phyloP scores from a whole-genome alignment of 768 basidiomycete genomes.

The Tricholoma hemisulphureum region DNA sequence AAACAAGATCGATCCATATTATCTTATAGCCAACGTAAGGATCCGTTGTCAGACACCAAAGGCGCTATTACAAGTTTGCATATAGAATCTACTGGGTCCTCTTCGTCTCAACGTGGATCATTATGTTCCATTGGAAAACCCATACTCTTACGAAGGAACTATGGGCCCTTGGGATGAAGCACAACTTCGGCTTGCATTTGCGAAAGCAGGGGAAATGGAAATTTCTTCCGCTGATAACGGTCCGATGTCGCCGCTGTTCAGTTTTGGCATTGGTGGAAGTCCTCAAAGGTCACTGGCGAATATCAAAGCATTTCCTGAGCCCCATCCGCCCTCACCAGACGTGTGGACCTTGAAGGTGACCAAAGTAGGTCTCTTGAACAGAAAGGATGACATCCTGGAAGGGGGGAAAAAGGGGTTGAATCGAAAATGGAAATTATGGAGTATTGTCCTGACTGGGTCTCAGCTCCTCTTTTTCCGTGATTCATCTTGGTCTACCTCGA shows the following conservation, averaged over 20 bases:
- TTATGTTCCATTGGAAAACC: slow-evolving; percentile 58
- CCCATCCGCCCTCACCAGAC: slow-evolving; percentile 26
- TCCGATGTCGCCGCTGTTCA: slow-evolving; percentile 36
- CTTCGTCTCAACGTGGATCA: slow-evolving; percentile 66
- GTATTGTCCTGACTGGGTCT: slow-evolving; percentile 82
- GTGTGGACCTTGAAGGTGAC: slow-evolving; percentile 62
- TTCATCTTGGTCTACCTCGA: slow-evolving; percentile 47
- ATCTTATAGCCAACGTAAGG: slow-evolving; percentile 78
- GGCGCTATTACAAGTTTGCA: slow-evolving; percentile 3
- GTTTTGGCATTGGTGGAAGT: slow-evolving; percentile 36
- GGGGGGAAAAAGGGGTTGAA: slow-evolving; percentile 72
- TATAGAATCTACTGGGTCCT: slow-evolving; percentile 58
- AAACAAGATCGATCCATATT: slow-evolving; percentile 87
- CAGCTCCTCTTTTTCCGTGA: slow-evolving; percentile 91
- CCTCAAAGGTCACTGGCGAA: slow-evolving; percentile 24
- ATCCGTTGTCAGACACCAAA: neutral
- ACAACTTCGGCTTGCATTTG: slow-evolving; percentile 63
- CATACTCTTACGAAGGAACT: slow-evolving; percentile 68
- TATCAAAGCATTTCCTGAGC: slow-evolving; percentile 25
- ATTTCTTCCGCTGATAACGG: slow-evolving; percentile 43
- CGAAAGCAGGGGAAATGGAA: slow-evolving; percentile 56
- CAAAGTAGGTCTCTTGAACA: slow-evolving; percentile 76
- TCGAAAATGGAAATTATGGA: slow-evolving; percentile 88
- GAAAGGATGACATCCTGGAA: slow-evolving; percentile 78
- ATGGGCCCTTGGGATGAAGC: slow-evolving; percentile 65